These are phyloP conservation scores for Globisporangium viniferum DNA, from an alignment of 352 stramenopile species.

Conservation along the genomic window DNA sequence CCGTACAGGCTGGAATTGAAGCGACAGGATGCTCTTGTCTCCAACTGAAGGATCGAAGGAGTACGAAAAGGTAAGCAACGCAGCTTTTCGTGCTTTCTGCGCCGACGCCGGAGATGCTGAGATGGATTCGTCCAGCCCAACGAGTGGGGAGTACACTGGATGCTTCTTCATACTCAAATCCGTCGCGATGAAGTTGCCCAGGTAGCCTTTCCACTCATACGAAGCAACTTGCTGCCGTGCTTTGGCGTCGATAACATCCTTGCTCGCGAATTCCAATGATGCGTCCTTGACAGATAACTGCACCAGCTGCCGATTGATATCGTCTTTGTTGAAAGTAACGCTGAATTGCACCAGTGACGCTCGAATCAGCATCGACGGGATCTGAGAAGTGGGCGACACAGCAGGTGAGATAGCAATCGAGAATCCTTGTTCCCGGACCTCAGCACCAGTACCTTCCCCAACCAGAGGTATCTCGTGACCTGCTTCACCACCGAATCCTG, in stretches of 20 bases:
- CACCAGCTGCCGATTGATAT: constrained; percentile 62
- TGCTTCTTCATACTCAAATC: constrained; percentile 76
- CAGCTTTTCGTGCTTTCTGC: constrained; percentile 5
- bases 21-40: constrained; percentile 42
- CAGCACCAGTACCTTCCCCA: background rate
- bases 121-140: constrained; percentile 52
- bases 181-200: constrained; percentile 73
- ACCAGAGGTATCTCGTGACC: background rate
- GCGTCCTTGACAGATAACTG: constrained; percentile 57
- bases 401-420: background rate
- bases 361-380: constrained; percentile 33
- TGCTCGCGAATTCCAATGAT: constrained; percentile 39
- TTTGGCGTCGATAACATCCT: constrained; percentile 1
- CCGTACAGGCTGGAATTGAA: constrained; percentile 61
- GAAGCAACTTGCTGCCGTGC: background rate
- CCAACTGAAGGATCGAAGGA: constrained; percentile 12
- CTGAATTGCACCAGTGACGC: constrained; percentile 73
- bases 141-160: constrained; percentile 54
- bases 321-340: constrained; percentile 84
- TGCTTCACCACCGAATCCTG: background rate
- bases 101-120: constrained; percentile 1
- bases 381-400: background rate
- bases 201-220: constrained; percentile 29
- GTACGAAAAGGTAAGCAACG: constrained; percentile 39
- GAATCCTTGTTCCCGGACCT: background rate